Evolutionary conservation across 805 yeast genomes (phyloP), one percentile per base, ranked within the genome.

Genomic region (Lipomyces orientalis): DNA sequence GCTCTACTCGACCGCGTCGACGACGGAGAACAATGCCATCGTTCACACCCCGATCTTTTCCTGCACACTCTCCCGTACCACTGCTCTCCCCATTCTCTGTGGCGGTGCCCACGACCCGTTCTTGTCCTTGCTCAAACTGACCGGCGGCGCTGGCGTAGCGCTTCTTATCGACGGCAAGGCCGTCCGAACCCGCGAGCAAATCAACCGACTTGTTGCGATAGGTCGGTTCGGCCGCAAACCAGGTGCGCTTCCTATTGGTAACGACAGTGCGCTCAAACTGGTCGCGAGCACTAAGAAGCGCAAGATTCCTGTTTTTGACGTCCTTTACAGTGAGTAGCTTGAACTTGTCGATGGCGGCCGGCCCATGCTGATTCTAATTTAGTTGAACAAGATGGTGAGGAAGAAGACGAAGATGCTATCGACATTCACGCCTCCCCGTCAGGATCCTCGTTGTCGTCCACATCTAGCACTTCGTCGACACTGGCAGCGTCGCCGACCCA

Each of bases 201-300:
- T 68, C 37, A 68, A 62, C 58, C 68, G 64, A 37, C 65, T 68
- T 43, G 51, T 68, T 10, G 71, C 71, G 35, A 51, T 65, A 51
- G 71, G 71, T 22, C 35, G 66, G 54, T 64, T 68, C 55, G 71
- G 71, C 29, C 29, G 66, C 5, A 37, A 39, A 37, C 68, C 70
- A 22, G 63, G 57, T 29, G 60, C 59, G 14, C 19, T 54, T 37
- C 62, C 64, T 22, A 57, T 46, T 33, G 54, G 61, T 33, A 10
- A 29, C 5, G 51, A 29, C 57, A 49, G 60, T 14, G 39, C 54
- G 7, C 43, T 52, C 4, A 55, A 52, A 25, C 51, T 61, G 46
- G 56, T 52, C 8, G 33, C 25, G 29, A 31, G 61, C 16, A 58
- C 52, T 10, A 49, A 63, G 14, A 61, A 58, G 31, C 33, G 54